These are phyloP conservation scores for Mycosphaerelloides madeirae DNA, from an alignment of 2,329 filamentous ascomycete genomes.

Conservation along the genomic window DNA sequence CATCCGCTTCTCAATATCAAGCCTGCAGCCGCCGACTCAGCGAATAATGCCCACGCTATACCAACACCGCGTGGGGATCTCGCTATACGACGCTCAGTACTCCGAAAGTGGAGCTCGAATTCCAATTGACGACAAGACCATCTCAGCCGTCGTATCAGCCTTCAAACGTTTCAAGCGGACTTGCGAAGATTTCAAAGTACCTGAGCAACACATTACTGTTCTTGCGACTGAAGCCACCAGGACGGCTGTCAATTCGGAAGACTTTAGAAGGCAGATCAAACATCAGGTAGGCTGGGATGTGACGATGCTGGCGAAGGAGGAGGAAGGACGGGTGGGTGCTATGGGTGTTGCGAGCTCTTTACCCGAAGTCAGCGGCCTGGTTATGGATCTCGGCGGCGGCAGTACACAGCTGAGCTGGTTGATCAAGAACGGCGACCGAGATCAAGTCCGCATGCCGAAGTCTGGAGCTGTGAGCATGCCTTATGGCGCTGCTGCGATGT, in stretches of 20 bases:
- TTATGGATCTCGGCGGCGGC: constrained; percentile 79
- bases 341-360: constrained; percentile 77
- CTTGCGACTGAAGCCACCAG: constrained; percentile 88
- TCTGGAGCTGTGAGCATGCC: constrained; percentile 61
- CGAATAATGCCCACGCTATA: constrained; percentile 74
- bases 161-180: constrained; percentile 67
- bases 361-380: constrained; percentile 64
- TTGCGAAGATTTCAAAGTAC: constrained; percentile 66
- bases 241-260: constrained; percentile 66
- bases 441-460: constrained; percentile 49
- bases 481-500: constrained; percentile 65
- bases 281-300: constrained; percentile 63
- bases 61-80: constrained; percentile 73
- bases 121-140: constrained; percentile 56
- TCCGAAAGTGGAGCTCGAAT: constrained; percentile 36
- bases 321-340: constrained; percentile 78
- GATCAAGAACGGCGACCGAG: constrained; percentile 41
- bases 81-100: constrained; percentile 74
- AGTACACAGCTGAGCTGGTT: constrained; percentile 69
- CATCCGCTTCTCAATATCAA: constrained; percentile 85
- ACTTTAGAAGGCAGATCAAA: constrained; percentile 63
- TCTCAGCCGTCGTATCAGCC: constrained; percentile 60
- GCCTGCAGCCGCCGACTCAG: constrained; percentile 64
- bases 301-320: constrained; percentile 67
- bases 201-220: constrained; percentile 61